A percentile compares a stretch with the other conserved stretches of the same genome.
Conservation (phyloP, 1,284 basidiomycete genomes). For the Xanthoconium separans region DNA sequence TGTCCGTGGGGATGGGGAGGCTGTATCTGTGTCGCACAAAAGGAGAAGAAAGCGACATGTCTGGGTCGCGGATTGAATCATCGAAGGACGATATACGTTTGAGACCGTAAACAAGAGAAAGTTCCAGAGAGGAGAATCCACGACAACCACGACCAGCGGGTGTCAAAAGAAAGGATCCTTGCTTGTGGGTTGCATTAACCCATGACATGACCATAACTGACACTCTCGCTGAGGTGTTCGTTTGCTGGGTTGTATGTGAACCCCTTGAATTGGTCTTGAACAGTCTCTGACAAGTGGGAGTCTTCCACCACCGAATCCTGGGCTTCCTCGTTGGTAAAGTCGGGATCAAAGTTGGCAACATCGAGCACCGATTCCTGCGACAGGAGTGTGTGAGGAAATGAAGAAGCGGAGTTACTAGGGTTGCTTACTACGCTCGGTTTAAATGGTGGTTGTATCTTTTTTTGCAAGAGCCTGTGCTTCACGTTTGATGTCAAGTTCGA, state of each 20-base stretch:
- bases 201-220: conserved; percentile 50
- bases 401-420: not conserved
- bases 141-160: conserved; percentile 28
- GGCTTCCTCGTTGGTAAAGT: conserved; percentile 91
- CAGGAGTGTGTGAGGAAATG: not conserved
- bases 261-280: conserved; percentile 91
- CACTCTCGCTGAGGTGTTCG: conserved; percentile 77
- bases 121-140: conserved; percentile 2
- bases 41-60: not conserved
- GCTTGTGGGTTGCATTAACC: conserved; percentile 17
- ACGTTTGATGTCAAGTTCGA: conserved; percentile 5
- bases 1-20: conserved; percentile 1
- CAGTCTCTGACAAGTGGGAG: conserved; percentile 88
- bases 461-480: conserved; percentile 68
- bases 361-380: conserved; percentile 75
- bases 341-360: conserved; percentile 91
- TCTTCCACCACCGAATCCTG: conserved; percentile 94
- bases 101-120: not conserved
- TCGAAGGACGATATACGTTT: not conserved
- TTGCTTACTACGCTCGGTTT: conserved; percentile 90
- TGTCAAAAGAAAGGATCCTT: not conserved
- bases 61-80: not conserved
- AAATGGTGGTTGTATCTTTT: conserved; percentile 98
- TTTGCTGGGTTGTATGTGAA: conserved; percentile 84
- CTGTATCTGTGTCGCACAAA: not conserved